Evolutionary conservation across 108 stramenopile species (phyloP), one percentile per base, ranked within the genome.

Genomic region (Discostella pseudostelligera): DNA sequence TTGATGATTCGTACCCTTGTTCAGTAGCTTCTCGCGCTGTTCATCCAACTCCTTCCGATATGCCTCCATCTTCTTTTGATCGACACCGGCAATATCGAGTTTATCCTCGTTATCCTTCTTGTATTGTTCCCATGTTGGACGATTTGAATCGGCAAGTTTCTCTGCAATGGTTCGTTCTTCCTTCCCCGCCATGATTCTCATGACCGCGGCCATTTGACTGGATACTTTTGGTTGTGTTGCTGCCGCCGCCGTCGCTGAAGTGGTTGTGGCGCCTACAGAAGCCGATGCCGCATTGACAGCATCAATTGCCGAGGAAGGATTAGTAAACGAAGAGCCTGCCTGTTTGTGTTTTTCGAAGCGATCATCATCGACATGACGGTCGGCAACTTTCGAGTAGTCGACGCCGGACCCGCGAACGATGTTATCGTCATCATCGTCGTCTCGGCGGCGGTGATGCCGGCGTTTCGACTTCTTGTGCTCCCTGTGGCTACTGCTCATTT

Each of bases 71-170:
- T 97, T 92, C 69, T 85, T 86, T 24, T 83, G 76, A 59, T 98
- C 95, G 19, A 84, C 57, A 1, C 96, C 95, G 1, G 79, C 82
- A 40, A 97, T 48, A 51, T 98, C 84, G 13, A 98, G 83, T 61
- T 95, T 93, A 65, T 97, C 97, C 29, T 94, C 86, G 60, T 98
- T 98, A 66, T 94, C 95, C 70, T 96, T 95, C 68, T 97, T 96
- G 76, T 96, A 98, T 50, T 96, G 90, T 59, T 98, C 97, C 97
- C 97, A 98, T 6, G 96, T 96, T 8, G 96, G 95, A 17, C 97
- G 86, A 70, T 97, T 96, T 36, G 88, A 78, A 79, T 98, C 96
- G 44, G 89, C 88, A 29, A 98, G 80, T 68, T 96, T 96, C 61
- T 98, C 92, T 7, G 86, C 84, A 40, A 98, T 93, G 22, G 95